Percentiles rank a stretch among this genome's conserved stretches.
Evolutionary conservation across 352 stramenopile species (phyloP).

Genomic region (Chrysophaeum taylorii): DNA sequence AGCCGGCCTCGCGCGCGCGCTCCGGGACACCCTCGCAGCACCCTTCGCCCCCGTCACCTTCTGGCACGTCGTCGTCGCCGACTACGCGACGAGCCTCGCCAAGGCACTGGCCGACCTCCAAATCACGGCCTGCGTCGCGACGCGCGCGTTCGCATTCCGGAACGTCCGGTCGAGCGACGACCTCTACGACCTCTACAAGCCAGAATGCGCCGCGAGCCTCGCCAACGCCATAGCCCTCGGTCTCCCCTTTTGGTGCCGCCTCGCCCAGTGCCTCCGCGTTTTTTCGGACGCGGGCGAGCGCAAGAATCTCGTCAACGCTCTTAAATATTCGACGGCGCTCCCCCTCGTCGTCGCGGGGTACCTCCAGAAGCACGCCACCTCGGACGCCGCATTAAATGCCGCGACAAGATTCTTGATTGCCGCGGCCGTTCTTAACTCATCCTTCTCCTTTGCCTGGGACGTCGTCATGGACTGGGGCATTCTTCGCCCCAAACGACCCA

Average conservation of each 20-base stretch:
- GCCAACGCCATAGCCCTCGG: not conserved
- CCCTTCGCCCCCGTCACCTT: constrained; percentile 8
- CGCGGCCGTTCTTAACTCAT: not conserved
- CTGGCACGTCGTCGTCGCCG: constrained; percentile 16
- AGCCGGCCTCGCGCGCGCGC: not conserved
- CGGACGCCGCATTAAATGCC: not conserved
- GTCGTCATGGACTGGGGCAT: constrained; percentile 11
- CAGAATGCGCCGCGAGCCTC: not conserved
- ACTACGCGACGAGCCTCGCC: constrained; percentile 6
- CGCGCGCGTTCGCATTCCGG: not conserved
- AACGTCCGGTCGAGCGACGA: not conserved
- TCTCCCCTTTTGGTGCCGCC: constrained; percentile 10
- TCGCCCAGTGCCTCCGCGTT: not conserved
- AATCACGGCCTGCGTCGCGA: not conserved
- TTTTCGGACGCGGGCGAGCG: not conserved
- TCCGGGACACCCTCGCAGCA: not conserved
- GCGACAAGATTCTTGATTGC: not conserved
- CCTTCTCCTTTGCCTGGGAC: constrained; percentile 4
- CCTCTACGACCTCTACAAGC: not conserved
- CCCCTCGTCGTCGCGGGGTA: constrained; percentile 2
- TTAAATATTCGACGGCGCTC: constrained; percentile 8
- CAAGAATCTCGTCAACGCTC: not conserved
- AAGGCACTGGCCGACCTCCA: constrained; percentile 10
- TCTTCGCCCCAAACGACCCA: not conserved
- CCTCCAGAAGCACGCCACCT: not conserved